Evolutionary conservation across 306 rosid species (phyloP).

Genomic region (Cotoneaster glaucophyllus): DNA sequence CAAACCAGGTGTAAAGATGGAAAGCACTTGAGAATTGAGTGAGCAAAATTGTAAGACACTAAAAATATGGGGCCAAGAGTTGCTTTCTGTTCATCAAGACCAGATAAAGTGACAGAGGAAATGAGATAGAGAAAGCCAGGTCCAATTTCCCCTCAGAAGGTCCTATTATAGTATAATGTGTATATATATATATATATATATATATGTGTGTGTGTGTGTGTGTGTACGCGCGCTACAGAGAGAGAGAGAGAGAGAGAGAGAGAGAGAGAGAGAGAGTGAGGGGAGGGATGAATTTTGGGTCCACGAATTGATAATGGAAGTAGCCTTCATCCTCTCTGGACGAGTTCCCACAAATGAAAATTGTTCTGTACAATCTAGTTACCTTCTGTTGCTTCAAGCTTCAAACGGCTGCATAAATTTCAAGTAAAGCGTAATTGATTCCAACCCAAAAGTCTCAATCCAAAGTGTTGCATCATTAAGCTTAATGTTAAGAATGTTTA

Average conservation of each 20-base stretch:
- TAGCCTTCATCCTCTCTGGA: conserved; percentile 74
- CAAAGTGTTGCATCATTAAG: neutral
- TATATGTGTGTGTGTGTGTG: too few relatives aligned
- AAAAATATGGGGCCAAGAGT: conserved; percentile 17
- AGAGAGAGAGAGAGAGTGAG: neutral
- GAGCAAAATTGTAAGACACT: conserved; percentile 5
- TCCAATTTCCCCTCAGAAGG: conserved; percentile 40
- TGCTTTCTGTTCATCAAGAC: conserved; percentile 32
- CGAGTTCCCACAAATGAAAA: conserved; percentile 36
- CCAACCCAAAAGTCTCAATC: neutral
- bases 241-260: conserved; percentile 23
- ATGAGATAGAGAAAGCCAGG: conserved; percentile 31
- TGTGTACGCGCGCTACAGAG: neutral
- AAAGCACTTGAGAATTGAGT: conserved; percentile 33
- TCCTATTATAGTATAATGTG: neutral
- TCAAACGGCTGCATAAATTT: conserved; percentile 29
- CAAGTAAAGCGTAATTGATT: conserved; percentile 33
- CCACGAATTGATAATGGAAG: conserved; percentile 54
- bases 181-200: too few relatives aligned
- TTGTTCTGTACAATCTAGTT: conserved; percentile 16
- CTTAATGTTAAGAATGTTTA: neutral
- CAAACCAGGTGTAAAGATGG: conserved; percentile 1
- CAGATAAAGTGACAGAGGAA: conserved; percentile 44
- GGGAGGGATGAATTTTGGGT: conserved; percentile 12
- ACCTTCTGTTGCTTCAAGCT: conserved; percentile 44